phyloP scores from a whole-genome alignment of 768 basidiomycete species.

The Boletus tylopilopsis region DNA sequence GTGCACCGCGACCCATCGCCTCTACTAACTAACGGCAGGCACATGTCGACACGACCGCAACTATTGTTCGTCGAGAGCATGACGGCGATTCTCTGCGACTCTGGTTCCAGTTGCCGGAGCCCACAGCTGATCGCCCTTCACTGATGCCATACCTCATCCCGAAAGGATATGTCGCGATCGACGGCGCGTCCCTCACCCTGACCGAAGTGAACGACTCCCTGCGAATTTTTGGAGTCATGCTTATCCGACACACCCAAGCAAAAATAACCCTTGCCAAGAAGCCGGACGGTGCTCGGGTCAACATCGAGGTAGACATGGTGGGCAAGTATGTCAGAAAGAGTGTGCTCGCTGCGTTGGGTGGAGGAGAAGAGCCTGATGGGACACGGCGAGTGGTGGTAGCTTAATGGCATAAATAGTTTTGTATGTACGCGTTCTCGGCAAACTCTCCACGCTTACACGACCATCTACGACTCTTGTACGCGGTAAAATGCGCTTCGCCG shows the following conservation, averaged over 20 bases:
- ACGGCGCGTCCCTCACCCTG: conserved; percentile 91
- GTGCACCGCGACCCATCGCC: not conserved
- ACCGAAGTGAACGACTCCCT: conserved; percentile 67
- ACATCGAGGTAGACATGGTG: conserved; percentile 94
- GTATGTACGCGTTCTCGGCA: too few relatives aligned
- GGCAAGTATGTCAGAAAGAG: conserved; percentile 91
- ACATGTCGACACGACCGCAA: conserved; percentile 90
- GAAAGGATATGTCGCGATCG: conserved; percentile 93
- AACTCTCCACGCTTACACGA: too few relatives aligned
- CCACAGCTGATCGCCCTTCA: conserved; percentile 54
- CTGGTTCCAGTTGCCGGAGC: conserved; percentile 68
- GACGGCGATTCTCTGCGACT: conserved; percentile 91
- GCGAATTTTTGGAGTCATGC: conserved; percentile 82
- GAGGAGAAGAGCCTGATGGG: conserved; percentile 45
- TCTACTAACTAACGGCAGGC: conserved; percentile 47
- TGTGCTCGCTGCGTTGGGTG: conserved; percentile 62
- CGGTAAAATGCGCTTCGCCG: too few relatives aligned
- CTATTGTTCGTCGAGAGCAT: conserved; percentile 52
- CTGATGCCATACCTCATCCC: conserved; percentile 81
- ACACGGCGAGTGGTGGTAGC: conserved; percentile 41
- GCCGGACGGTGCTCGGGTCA: conserved; percentile 73
- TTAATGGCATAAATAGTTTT: too few relatives aligned
- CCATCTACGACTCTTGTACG: not conserved
- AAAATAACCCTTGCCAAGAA: conserved; percentile 82
- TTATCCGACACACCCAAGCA: conserved; percentile 90